Evolutionary conservation across 2,329 filamentous ascomycete species (phyloP).

Genomic region (Penicillium nordicum): DNA sequence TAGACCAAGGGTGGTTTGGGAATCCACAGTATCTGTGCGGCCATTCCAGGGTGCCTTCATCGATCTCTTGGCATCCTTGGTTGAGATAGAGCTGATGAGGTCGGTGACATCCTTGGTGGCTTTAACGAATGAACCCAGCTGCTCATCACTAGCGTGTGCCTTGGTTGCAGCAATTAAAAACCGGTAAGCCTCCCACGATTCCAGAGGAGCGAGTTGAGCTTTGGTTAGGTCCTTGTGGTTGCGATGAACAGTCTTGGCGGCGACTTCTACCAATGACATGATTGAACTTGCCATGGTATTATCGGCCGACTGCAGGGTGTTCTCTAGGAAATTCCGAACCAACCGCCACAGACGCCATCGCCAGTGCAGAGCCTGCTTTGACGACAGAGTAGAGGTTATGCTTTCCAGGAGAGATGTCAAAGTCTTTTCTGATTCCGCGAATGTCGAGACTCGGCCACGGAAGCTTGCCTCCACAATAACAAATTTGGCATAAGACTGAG

Average conservation of each 20-base stretch:
- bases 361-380: conserved; percentile 34
- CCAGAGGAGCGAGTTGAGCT: conserved; percentile 27
- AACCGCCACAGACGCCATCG: conserved; percentile 43
- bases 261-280: conserved; percentile 26
- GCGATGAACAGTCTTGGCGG: conserved; percentile 29
- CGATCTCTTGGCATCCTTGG: conserved; percentile 25
- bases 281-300: conserved; percentile 20
- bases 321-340: conserved; percentile 32
- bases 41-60: conserved; percentile 38
- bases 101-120: conserved; percentile 26
- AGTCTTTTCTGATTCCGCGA: conserved; percentile 23
- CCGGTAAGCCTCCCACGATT: conserved; percentile 39
- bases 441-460: conserved; percentile 24
- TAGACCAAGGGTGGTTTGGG: conserved; percentile 29
- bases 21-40: conserved; percentile 34
- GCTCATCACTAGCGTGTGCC: conserved; percentile 16
- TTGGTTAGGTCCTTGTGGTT: conserved; percentile 28
- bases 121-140: conserved; percentile 25
- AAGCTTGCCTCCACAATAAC: conserved; percentile 38
- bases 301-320: conserved; percentile 24
- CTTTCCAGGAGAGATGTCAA: conserved; percentile 28
- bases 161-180: conserved; percentile 31
- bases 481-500: conserved; percentile 35
- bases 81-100: conserved; percentile 24
- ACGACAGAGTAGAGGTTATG: conserved; percentile 29